These are phyloP conservation scores for Aspergillus brasiliensis DNA, from an alignment of 2,329 filamentous ascomycete genomes.

Conservation along the genomic window DNA sequence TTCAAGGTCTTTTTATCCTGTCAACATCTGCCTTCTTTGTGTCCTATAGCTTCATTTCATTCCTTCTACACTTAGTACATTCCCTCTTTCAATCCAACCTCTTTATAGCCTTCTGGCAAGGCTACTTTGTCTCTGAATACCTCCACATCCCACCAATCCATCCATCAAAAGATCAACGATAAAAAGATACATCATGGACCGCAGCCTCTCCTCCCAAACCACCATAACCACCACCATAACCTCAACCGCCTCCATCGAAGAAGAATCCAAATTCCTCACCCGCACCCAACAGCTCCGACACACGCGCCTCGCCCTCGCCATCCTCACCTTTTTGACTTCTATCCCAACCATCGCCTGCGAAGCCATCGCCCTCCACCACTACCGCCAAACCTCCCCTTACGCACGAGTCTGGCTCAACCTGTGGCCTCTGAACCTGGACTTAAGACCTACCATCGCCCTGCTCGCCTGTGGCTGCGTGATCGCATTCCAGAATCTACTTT, in stretches of 20 bases:
- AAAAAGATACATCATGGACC: too few species aligned
- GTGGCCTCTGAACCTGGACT: constrained; percentile 47
- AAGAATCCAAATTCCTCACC: constrained; percentile 40
- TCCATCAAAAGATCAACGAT: neutral
- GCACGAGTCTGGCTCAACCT: constrained; percentile 37
- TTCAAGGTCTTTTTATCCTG: neutral
- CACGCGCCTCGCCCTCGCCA: constrained; percentile 37
- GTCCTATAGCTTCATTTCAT: neutral
- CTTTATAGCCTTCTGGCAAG: constrained; percentile 17
- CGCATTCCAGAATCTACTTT: constrained; percentile 33
- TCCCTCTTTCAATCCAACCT: neutral
- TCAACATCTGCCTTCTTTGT: neutral
- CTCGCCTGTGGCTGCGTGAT: constrained; percentile 43
- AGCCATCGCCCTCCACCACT: constrained; percentile 42
- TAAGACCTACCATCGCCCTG: constrained; percentile 41
- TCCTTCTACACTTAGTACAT: neutral
- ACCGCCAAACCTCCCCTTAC: constrained; percentile 40
- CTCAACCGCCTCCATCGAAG: constrained; percentile 37
- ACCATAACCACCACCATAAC: constrained; percentile 29
- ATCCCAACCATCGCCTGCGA: constrained; percentile 40
- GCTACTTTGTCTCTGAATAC: neutral
- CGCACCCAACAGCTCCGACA: constrained; percentile 36
- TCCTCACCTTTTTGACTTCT: constrained; percentile 32
- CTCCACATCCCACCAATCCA: neutral
- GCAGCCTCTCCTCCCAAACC: constrained; percentile 1